Evolutionary conservation across 2,329 filamentous ascomycete genomes (phyloP), one percentile per base, ranked within the genome.

Genomic region (Diplodia intermedia): DNA sequence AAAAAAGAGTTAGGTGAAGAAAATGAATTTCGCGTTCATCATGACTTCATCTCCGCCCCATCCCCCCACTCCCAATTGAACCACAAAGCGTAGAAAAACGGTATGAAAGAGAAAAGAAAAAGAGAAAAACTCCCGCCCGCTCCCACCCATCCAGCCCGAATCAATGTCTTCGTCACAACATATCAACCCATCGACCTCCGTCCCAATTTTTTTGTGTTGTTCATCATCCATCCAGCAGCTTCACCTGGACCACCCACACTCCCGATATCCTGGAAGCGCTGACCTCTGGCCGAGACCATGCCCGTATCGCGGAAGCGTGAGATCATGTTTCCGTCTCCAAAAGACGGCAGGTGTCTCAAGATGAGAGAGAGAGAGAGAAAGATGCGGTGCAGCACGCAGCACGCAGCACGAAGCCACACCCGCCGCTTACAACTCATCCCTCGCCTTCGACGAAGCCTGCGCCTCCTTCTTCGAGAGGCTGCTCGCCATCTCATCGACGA

Each of bases 391-490:
- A 38, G 36, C 36, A 38, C 9, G 36, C 8, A 36, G 11, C 31
- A 43, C 23, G 14, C 18, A 18, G 40, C 40, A 43, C 18, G 38
- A n/a, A 43, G 38, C 38, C 15, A 2, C 38, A 6, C 40, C 14
- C 15, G 14, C 15, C n/a, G 20, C 31, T 50, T 40, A 86, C 78
- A 87, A 79, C 77, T 87, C 85, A 73, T 86, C 85, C 74, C 83
- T 85, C 29, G 82, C 79, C 63, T 77, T 78, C 65, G 78, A 77
- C 1, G 83, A 83, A 14, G 79, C 82, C 52, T 78, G 74, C 12
- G 74, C 71, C 15, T 73, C 77, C 29, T 72, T 76, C 65, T 74
- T 77, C 50, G 72, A 71, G 15, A 84, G 80, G 69, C 77, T 82
- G 71, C 81, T 85, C 4, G 82, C 83, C 40, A 80, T 79, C 14